Base-by-base conservation (phyloP, 768 basidiomycete genomes). In the Pleurotus giganteus region DNA sequence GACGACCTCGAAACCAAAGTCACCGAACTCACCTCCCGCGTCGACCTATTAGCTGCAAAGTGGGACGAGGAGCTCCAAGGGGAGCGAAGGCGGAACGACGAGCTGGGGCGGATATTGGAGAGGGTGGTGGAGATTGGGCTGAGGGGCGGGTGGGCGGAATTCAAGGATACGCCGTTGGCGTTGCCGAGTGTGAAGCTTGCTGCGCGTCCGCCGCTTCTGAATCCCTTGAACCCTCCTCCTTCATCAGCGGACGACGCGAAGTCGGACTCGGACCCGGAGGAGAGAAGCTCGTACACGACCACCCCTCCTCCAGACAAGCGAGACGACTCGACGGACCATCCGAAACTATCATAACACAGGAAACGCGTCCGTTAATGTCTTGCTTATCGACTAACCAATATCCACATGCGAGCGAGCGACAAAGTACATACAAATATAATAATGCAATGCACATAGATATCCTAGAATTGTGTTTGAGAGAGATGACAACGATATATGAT, bases 41-140 rank as follows among this genome's bases (percentile, higher is more conserved):
- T 84, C 11, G 73, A 78, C 13, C 62, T 61, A 17, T 57, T 86
- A n/a, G 59, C 67, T 37, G 62, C 59, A 45, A 61, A 61, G 41
- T 71, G 79, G 57, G 80, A 83, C 49, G 77, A 77, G 29, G 69
- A 78, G 50, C 60, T 74, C 61, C 59, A 61, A 21, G 78, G 79
- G 32, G 75, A 81, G 58, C 71, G 66, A 56, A 64, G 73, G 56
- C 70, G 89, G 63, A 83, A 82, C 57, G 83, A 84, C 46, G 84
- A 90, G 58, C 70, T 92, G n/a, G 74, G 80, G 19, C 74, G 76
- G 53, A 82, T 89, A 44, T 68, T 91, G 36, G 77, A 86, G 49
- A 78, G 84, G 17, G 71, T 91, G 7, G 83, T 91, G 6, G 85
- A 88, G 47, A 83, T 88, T 52, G 85, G 86, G 1, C 59, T 85